Evolutionary conservation across 306 rosid species (phyloP).

Genomic region (Dryas drummondii): DNA sequence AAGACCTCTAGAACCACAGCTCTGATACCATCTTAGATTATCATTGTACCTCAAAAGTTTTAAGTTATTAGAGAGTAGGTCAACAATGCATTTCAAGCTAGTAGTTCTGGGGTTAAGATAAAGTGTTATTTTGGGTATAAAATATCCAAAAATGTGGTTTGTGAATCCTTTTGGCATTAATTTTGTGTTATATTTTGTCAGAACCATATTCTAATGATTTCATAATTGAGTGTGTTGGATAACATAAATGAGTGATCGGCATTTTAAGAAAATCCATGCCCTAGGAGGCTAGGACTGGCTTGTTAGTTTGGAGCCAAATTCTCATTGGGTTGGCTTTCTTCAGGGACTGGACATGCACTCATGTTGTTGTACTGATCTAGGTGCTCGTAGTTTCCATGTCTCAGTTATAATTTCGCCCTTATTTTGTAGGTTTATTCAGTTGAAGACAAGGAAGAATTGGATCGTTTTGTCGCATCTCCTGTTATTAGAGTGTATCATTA

Average conservation of each 20-base stretch:
- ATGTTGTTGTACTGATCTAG: not conserved
- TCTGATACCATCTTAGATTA: too few species aligned
- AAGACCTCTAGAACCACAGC: too few species aligned
- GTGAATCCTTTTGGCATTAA: not conserved
- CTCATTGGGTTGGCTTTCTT: not conserved
- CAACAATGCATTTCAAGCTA: too few species aligned
- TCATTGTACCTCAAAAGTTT: too few species aligned
- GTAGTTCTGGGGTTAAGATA: too few species aligned
- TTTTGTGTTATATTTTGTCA: not conserved
- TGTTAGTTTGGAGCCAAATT: not conserved
- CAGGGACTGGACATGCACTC: not conserved
- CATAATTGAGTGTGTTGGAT: not conserved
- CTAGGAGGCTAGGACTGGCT: not conserved
- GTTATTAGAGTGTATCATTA: conserved; percentile 43
- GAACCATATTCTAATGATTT: not conserved
- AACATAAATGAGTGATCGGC: not conserved
- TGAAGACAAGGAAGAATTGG: conserved; percentile 51
- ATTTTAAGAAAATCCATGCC: not conserved
- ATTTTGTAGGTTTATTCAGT: conserved; percentile 71
- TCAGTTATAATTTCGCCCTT: conserved; percentile 13
- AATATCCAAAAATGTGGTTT: too few species aligned
- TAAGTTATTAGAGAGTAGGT: too few species aligned
- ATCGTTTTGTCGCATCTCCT: conserved; percentile 63
- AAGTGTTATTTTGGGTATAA: too few species aligned
- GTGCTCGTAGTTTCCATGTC: not conserved